Percentiles rank a stretch among this genome's conserved stretches.
Conservation (phyloP, 2,329 filamentous ascomycete species). For the Penicillium sp. region DNA sequence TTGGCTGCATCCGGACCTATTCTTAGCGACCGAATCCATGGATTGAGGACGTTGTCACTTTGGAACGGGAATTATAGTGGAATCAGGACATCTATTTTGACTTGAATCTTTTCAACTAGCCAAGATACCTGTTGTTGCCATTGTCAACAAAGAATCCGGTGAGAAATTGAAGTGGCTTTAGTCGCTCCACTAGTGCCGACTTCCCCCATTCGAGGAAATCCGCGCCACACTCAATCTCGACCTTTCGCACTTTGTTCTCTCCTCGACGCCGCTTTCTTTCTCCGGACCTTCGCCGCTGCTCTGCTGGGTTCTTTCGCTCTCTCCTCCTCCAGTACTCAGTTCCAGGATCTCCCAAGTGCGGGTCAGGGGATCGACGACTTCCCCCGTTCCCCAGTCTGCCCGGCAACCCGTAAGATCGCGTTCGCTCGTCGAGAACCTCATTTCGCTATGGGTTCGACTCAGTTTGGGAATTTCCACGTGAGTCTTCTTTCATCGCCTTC, state of each 20-base stretch:
- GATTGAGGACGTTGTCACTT: no score
- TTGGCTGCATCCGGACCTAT: not conserved
- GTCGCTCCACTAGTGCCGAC: conserved; percentile 4
- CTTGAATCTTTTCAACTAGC: no score
- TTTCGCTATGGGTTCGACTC: conserved; percentile 45
- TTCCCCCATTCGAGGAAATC: conserved; percentile 2
- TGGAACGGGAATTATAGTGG: no score
- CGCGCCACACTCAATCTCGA: conserved; percentile 9
- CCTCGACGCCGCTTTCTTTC: conserved; percentile 4
- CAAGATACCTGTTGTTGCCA: no score
- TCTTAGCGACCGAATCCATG: no score
- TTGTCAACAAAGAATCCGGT: no score
- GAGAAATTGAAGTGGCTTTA: no score
- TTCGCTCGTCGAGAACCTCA: not conserved
- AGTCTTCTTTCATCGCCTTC: conserved; percentile 19
- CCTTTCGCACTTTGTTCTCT: conserved; percentile 3
- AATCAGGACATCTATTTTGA: no score
- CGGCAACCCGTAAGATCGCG: not conserved
- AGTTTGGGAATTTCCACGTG: conserved; percentile 57
- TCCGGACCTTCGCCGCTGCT: not conserved
- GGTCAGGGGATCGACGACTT: conserved; percentile 10
- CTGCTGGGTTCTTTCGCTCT: not conserved
- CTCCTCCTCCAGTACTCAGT: not conserved
- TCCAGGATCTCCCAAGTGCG: conserved; percentile 3
- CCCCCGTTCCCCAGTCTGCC: conserved; percentile 5